A percentile compares a stretch with the other conserved stretches of the same genome.
phyloP scores from a whole-genome alignment of 1,284 basidiomycete species.

The Heterobasidion annosum region DNA sequence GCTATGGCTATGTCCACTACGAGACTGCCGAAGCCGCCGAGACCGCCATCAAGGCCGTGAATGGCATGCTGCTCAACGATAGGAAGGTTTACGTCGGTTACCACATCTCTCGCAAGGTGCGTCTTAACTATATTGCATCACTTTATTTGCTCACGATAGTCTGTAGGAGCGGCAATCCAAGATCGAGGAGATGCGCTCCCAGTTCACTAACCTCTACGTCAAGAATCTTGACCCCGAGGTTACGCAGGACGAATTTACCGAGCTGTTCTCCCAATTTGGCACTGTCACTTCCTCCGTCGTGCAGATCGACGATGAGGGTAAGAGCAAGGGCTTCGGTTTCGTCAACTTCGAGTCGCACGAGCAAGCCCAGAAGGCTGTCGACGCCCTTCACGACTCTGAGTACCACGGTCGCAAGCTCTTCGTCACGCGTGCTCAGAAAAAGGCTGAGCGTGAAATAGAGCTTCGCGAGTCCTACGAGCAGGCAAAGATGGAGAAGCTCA shows the following conservation, averaged over 20 bases:
- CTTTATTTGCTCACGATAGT: not conserved
- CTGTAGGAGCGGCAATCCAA: conserved; percentile 90
- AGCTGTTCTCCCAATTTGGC: conserved; percentile 78
- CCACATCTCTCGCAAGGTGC: conserved; percentile 93
- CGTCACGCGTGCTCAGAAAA: conserved; percentile 97
- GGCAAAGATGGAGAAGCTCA: conserved; percentile 95
- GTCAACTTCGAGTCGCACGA: conserved; percentile 96
- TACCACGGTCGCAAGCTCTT: conserved; percentile 88
- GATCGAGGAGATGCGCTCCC: conserved; percentile 93
- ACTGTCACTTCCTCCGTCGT: conserved; percentile 85
- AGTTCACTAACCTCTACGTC: conserved; percentile 98
- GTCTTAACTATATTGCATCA: conserved; percentile 12
- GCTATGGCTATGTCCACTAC: conserved; percentile 99
- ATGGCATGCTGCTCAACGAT: conserved; percentile 99
- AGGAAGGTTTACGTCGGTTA: conserved; percentile 99
- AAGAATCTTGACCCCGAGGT: conserved; percentile 93
- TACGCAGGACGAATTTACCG: conserved; percentile 82
- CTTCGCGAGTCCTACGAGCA: conserved; percentile 91
- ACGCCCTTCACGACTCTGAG: conserved; percentile 85
- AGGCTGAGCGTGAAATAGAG: conserved; percentile 97
- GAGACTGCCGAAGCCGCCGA: conserved; percentile 97
- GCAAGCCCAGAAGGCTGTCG: conserved; percentile 86
- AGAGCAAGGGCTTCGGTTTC: conserved; percentile 96
- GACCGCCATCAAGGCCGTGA: conserved; percentile 95
- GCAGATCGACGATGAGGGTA: conserved; percentile 79